These are phyloP conservation scores for Anthoceros angustus DNA, from an alignment of 225 moss, liverwort and hornwort species.

Conservation along the genomic window DNA sequence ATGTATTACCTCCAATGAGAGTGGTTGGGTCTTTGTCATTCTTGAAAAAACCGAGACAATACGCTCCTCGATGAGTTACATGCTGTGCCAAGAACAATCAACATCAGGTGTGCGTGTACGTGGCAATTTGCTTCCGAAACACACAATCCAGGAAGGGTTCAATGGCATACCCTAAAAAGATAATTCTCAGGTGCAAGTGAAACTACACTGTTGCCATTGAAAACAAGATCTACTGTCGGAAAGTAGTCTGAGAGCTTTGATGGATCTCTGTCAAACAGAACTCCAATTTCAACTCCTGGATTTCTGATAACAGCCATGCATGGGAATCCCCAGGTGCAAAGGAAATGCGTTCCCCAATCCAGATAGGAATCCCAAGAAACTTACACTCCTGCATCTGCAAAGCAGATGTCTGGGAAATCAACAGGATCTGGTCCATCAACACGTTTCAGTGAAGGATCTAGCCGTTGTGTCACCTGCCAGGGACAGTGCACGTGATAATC, in stretches of 20 bases:
- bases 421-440: slow-evolving; percentile 69
- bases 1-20: slow-evolving; percentile 54
- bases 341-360: not conserved
- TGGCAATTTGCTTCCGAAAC: not conserved
- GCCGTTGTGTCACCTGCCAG: slow-evolving; percentile 40
- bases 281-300: slow-evolving; percentile 8
- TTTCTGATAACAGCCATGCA: not conserved
- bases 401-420: slow-evolving; percentile 62
- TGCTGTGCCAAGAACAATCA: slow-evolving; percentile 27
- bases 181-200: slow-evolving; percentile 82
- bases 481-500: not conserved
- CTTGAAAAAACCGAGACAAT: slow-evolving; percentile 83
- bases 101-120: no score
- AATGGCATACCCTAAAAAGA: slow-evolving; percentile 50
- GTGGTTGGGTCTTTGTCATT: slow-evolving; percentile 73
- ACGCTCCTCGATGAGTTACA: slow-evolving; percentile 46
- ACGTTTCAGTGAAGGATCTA: slow-evolving; percentile 33
- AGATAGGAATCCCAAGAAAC: not conserved
- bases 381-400: slow-evolving; percentile 66
- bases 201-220: slow-evolving; percentile 38
- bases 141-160: not conserved
- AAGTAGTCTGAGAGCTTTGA: slow-evolving; percentile 46
- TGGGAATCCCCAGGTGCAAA: not conserved
- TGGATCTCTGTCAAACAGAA: slow-evolving; percentile 30
- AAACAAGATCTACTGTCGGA: slow-evolving; percentile 58